Conservation (phyloP, 805 yeast genomes). For the Vanderwaltozyma tropicalis region DNA sequence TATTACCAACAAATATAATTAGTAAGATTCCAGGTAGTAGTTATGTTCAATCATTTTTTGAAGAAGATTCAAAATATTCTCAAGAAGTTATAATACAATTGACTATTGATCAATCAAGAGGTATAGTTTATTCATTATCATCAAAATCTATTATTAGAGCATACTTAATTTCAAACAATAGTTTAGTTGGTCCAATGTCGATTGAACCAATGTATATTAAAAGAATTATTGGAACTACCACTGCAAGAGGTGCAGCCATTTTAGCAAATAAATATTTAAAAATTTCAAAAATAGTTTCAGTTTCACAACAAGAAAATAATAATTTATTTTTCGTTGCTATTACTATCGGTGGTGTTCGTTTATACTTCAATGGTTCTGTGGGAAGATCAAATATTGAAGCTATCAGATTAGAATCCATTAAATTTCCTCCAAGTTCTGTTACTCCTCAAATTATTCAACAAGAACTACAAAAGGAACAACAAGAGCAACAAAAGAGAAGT, state of each 20-base stretch:
- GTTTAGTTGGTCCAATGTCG: constrained; percentile 32
- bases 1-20: constrained; percentile 36
- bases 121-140: constrained; percentile 70
- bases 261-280: constrained; percentile 45
- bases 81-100: constrained; percentile 57
- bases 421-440: constrained; percentile 49
- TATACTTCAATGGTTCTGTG: constrained; percentile 41
- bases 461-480: constrained; percentile 30
- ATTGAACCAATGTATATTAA: constrained; percentile 31
- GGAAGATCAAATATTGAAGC: constrained; percentile 30
- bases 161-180: constrained; percentile 36
- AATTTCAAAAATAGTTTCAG: constrained; percentile 38
- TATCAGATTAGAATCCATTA: constrained; percentile 39
- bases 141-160: constrained; percentile 74
- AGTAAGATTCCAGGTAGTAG: constrained; percentile 30
- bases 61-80: constrained; percentile 23
- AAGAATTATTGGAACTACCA: constrained; percentile 33
- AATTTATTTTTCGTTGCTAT: constrained; percentile 67
- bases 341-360: constrained; percentile 75
- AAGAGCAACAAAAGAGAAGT: constrained; percentile 29
- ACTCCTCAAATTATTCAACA: constrained; percentile 26
- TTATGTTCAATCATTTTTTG: constrained; percentile 28
- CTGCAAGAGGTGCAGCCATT: constrained; percentile 44
- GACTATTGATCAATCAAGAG: constrained; percentile 67
- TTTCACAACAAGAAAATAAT: constrained; percentile 49